phyloP scores from a whole-genome alignment of 1,284 basidiomycete species.

The Apiotrichum laibachii region DNA sequence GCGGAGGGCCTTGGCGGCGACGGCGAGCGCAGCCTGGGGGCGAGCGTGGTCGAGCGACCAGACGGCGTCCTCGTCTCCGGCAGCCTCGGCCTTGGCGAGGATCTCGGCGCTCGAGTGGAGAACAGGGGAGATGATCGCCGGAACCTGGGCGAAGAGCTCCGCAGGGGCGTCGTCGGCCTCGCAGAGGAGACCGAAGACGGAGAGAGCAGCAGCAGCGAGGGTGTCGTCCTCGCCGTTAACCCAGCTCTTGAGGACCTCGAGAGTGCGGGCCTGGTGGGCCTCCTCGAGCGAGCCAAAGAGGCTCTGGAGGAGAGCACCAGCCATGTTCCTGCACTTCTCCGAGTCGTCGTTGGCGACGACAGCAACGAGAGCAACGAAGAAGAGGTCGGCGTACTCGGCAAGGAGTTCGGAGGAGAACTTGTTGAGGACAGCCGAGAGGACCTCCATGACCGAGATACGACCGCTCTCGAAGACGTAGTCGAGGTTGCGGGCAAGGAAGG shows the following conservation, averaged over 20 bases:
- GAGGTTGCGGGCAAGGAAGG: constrained; percentile 90
- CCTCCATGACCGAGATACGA: constrained; percentile 85
- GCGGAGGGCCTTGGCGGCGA: constrained; percentile 64
- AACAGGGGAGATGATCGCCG: constrained; percentile 61
- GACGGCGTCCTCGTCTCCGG: constrained; percentile 39
- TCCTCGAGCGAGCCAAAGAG: constrained; percentile 69
- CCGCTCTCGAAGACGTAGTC: constrained; percentile 90
- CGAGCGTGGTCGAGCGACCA: constrained; percentile 72
- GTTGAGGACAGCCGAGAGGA: constrained; percentile 73
- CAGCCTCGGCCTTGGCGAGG: constrained; percentile 48
- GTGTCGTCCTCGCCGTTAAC: constrained; percentile 32
- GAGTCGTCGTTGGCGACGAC: constrained; percentile 91
- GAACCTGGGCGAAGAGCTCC: constrained; percentile 52
- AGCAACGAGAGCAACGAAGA: constrained; percentile 91
- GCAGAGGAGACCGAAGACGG: constrained; percentile 71
- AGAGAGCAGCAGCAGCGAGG: constrained; percentile 57
- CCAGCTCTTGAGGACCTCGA: constrained; percentile 76
- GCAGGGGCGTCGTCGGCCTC: constrained; percentile 59
- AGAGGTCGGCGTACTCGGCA: constrained; percentile 77
- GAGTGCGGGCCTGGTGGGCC: constrained; percentile 57
- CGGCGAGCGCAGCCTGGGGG: constrained; percentile 75
- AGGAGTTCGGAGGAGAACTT: constrained; percentile 82
- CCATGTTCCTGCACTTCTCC: constrained; percentile 81
- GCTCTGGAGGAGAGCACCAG: constrained; percentile 73
- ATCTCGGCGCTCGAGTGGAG: constrained; percentile 57